These are phyloP conservation scores for Rhodotorula sp. DNA, from an alignment of 1,284 basidiomycete species.

Conservation along the genomic window DNA sequence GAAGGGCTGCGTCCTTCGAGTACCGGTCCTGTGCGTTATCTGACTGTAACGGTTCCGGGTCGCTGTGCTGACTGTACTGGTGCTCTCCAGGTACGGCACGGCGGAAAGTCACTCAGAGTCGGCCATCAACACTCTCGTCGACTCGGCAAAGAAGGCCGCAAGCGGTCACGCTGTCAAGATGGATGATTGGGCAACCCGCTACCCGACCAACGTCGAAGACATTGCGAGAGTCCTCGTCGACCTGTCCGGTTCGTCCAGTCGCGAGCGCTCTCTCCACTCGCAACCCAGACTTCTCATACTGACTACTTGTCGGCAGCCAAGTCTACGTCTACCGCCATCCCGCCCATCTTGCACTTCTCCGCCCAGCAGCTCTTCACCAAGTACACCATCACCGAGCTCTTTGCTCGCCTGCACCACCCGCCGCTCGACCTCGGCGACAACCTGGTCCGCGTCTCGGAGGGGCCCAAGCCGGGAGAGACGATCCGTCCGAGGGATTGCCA, in stretches of 20 bases:
- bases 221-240: conserved; percentile 55
- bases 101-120: conserved; percentile 71
- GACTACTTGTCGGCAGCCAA: neutral
- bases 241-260: conserved; percentile 60
- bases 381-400: conserved; percentile 76
- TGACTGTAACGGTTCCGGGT: too few relatives aligned
- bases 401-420: conserved; percentile 62
- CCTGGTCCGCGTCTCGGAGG: conserved; percentile 65
- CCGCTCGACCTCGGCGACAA: conserved; percentile 58
- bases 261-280: conserved; percentile 37
- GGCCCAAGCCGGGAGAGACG: conserved; percentile 63
- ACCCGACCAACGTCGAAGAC: conserved; percentile 67
- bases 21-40: conserved; percentile 70
- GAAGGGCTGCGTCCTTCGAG: conserved; percentile 66
- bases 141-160: conserved; percentile 73
- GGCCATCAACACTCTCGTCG: conserved; percentile 74
- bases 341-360: conserved; percentile 73
- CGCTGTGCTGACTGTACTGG: too few relatives aligned
- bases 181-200: conserved; percentile 81
- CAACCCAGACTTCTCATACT: neutral
- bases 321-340: conserved; percentile 56
- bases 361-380: conserved; percentile 73
- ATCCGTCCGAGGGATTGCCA: conserved; percentile 70
- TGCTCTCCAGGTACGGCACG: conserved; percentile 68
- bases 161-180: conserved; percentile 68